Base-by-base conservation (phyloP, 2,329 filamentous ascomycete genomes). In the Aspergillus phoenicis region DNA sequence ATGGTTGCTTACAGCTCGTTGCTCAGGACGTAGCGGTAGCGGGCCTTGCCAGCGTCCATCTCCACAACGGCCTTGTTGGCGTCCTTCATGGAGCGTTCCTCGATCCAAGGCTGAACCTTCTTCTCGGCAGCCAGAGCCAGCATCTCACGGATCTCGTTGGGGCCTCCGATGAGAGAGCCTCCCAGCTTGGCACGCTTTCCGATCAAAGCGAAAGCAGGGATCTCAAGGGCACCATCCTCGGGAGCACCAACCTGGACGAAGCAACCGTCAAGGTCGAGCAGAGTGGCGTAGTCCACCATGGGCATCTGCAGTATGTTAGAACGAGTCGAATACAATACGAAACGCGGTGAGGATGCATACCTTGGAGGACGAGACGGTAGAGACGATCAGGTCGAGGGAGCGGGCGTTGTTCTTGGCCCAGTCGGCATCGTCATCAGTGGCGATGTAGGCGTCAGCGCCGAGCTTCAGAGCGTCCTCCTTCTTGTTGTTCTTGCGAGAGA, bases 231-330 rank as follows among this genome's bases (percentile, higher is more conserved):
- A 8, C 73, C 73, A 52, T 84, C 84, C 63, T 91, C 89, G 2
- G 89, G 89, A 0, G 82, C 82, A 59, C 88, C 89, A 43, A 91
- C 80, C 73, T 90, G 86, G 51, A 89, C 81, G 59, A 90, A 85
- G 11, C 78, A 80, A 13, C 88, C 87, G 41, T 84, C 80, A 7
- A 79, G 75, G 47, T 81, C 77, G 39, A 90, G 78, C 1, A 91
- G 81, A 17, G 73, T 64, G 28, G 91, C 78, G 72, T 89, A 90
- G 36, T 84, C 77, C 53, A 74, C 73, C n/a, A 90, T 70, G 3
- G 87, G 87, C 86, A 90, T 88, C 62, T 69, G 17, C 6, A 8
- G 8, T 2, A 56, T 8, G 30, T 63, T 43, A 63, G 61, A 8
- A 33, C 17, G 7, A 33, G 10, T 15, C 26, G n/a, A 8, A 26